Conservation (phyloP, 2,329 filamentous ascomycete genomes). For the Talaromyces albobiverticillius region DNA sequence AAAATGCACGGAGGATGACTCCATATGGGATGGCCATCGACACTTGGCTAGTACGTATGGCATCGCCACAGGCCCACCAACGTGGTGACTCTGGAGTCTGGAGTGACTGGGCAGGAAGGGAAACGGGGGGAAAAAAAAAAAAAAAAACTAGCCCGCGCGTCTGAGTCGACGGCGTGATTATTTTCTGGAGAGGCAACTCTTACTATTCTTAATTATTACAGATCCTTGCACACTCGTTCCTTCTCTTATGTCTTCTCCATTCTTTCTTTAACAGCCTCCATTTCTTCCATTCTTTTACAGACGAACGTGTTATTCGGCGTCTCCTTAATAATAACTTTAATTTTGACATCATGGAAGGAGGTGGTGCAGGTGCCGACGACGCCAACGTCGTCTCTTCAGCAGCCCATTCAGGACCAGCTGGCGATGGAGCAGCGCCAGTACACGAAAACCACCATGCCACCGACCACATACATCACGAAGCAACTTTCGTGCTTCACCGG, state of each 20-base stretch:
- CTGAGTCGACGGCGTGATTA: background rate
- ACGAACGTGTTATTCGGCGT: too few species aligned
- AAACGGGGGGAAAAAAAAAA: background rate
- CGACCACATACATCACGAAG: constrained; percentile 16
- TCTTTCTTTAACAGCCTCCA: background rate
- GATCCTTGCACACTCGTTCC: background rate
- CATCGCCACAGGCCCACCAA: background rate
- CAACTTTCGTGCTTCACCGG: constrained; percentile 14
- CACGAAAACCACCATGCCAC: constrained; percentile 16
- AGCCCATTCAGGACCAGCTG: background rate
- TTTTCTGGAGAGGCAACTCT: background rate
- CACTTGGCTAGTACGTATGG: background rate
- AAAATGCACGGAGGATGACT: too few species aligned
- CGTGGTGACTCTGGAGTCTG: background rate
- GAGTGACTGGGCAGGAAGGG: too few species aligned
- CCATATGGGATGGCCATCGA: too few species aligned
- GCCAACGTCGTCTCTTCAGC: constrained; percentile 9
- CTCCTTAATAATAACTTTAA: background rate
- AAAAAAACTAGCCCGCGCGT: background rate
- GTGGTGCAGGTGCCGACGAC: constrained; percentile 15
- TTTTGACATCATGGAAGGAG: constrained; percentile 13
- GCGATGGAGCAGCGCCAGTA: constrained; percentile 21
- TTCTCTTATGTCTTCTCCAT: background rate
- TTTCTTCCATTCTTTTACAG: background rate
- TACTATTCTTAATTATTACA: background rate